Percentiles rank a stretch among this genome's conserved stretches.
Conservation (phyloP, 176 grass and related monocot genomes). For the Bothriochloa decipiens region DNA sequence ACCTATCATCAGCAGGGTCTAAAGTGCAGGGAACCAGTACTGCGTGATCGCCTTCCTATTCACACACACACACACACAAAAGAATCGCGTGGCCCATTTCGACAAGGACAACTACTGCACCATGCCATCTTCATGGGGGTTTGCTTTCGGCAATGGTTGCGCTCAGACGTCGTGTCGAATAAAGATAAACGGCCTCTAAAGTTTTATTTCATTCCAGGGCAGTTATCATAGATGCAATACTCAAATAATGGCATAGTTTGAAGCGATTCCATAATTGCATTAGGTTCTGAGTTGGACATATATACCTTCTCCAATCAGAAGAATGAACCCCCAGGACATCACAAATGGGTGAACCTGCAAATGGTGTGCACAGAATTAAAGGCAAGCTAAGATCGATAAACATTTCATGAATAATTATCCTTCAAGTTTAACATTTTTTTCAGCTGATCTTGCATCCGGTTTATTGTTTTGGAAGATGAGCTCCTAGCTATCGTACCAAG, state of each 20-base stretch:
- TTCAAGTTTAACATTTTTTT: neutral
- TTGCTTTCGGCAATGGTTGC: constrained; percentile 16
- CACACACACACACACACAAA: neutral
- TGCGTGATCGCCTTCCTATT: neutral
- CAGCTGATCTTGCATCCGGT: neutral
- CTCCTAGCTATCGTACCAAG: neutral
- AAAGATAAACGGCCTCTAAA: neutral
- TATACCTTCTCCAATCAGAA: constrained; percentile 88
- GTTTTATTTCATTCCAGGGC: neutral
- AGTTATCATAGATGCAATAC: neutral
- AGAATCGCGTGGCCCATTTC: constrained; percentile 8
- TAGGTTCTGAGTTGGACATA: neutral
- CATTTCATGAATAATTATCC: neutral
- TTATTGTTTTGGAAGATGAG: neutral
- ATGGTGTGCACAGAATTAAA: neutral
- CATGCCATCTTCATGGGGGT: constrained; percentile 3
- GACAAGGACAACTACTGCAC: constrained; percentile 32
- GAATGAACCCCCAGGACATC: constrained; percentile 88
- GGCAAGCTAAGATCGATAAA: no score
- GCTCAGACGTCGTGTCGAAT: constrained; percentile 6
- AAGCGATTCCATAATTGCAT: neutral
- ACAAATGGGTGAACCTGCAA: constrained; percentile 84
- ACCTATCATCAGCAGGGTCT: neutral
- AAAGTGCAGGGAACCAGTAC: neutral
- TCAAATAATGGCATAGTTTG: neutral